Conservation (phyloP, 1,284 basidiomycete genomes). For the Athelia psychrophila region DNA sequence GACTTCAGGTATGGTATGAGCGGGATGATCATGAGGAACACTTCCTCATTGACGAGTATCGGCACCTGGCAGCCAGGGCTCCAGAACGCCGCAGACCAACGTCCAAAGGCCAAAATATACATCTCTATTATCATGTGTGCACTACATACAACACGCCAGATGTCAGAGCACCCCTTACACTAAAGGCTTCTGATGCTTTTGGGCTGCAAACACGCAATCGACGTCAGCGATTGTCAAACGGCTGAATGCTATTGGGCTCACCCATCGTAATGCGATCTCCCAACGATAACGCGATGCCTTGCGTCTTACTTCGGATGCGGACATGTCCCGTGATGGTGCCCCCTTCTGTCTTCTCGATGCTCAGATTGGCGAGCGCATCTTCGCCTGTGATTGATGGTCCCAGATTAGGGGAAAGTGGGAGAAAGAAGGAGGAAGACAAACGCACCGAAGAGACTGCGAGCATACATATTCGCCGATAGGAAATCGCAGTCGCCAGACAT, state of each 20-base stretch:
- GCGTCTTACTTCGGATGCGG: conserved; percentile 91
- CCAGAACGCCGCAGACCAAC: too few relatives aligned
- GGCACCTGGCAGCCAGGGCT: too few relatives aligned
- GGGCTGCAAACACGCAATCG: conserved; percentile 36
- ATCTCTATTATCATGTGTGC: not conserved
- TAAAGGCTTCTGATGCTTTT: conserved; percentile 62
- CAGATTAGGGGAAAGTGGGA: not conserved
- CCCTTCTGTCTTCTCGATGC: conserved; percentile 85
- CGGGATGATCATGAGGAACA: too few relatives aligned
- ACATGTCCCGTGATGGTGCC: conserved; percentile 89
- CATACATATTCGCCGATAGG: conserved; percentile 82
- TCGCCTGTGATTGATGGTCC: conserved; percentile 59
- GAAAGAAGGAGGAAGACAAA: conserved; percentile 6
- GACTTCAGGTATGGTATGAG: too few relatives aligned
- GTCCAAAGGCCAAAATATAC: not conserved
- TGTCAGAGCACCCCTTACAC: conserved; percentile 17
- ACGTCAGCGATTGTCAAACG: conserved; percentile 3
- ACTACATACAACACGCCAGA: not conserved
- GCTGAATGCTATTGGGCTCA: conserved; percentile 30
- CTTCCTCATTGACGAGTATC: too few relatives aligned
- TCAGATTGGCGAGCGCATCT: conserved; percentile 95
- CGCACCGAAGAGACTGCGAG: conserved; percentile 72
- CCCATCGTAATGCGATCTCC: conserved; percentile 93
- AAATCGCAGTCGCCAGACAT: conserved; percentile 83
- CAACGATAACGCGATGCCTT: conserved; percentile 91